phyloP scores from a whole-genome alignment of 768 basidiomycete species.

The Mycena crocata region DNA sequence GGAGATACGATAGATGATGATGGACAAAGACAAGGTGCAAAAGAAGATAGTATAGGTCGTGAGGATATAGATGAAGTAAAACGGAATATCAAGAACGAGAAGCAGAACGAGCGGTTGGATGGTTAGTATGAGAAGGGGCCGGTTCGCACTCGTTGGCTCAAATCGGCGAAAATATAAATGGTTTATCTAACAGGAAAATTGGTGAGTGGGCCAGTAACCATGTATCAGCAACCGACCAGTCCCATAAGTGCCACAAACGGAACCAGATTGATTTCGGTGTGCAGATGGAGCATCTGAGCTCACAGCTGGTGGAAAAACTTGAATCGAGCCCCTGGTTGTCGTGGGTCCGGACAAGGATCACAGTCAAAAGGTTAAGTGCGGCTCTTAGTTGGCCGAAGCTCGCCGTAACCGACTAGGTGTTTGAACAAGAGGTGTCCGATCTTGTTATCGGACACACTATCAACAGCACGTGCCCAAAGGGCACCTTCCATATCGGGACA shows the following conservation, averaged over 20 bases:
- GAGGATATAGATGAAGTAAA: slow-evolving; percentile 6
- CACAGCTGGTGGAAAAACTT: neutral
- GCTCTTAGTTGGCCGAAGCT: no score
- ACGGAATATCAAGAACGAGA: neutral
- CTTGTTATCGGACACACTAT: neutral
- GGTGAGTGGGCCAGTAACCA: neutral
- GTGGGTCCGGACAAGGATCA: neutral
- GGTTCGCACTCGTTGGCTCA: slow-evolving; percentile 34
- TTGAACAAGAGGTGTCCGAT: slow-evolving; percentile 6
- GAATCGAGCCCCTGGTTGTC: neutral
- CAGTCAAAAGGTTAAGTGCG: no score
- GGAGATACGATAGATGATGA: slow-evolving; percentile 48
- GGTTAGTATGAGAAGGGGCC: slow-evolving; percentile 24
- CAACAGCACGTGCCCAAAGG: neutral
- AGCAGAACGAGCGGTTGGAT: slow-evolving; percentile 32
- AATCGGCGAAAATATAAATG: slow-evolving; percentile 38
- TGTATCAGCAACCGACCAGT: slow-evolving; percentile 8
- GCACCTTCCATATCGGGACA: slow-evolving; percentile 3
- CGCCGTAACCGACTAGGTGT: no score
- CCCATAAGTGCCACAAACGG: slow-evolving; percentile 1
- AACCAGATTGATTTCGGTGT: neutral
- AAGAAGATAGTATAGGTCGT: slow-evolving; percentile 33
- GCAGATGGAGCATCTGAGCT: neutral
- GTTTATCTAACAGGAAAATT: slow-evolving; percentile 25
- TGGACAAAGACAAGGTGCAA: slow-evolving; percentile 34